Conservation (phyloP, 148 eudicot species). For the Nyssa sinensis region DNA sequence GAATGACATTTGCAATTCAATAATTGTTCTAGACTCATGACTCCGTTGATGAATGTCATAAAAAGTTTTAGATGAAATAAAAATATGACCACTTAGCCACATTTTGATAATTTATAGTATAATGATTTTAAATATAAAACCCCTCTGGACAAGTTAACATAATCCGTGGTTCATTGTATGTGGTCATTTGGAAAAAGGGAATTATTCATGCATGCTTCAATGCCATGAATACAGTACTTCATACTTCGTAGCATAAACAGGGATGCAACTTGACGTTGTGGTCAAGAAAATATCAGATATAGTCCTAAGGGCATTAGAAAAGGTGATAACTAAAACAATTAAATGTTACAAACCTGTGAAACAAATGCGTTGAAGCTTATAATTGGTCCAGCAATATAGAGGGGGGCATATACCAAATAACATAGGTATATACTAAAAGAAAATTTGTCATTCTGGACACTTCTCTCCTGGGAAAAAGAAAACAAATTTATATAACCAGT, state of each 20-base stretch:
- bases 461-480: constrained; percentile 61
- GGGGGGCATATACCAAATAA: constrained; percentile 87
- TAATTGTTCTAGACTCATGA: background rate
- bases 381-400: constrained; percentile 94
- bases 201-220: background rate
- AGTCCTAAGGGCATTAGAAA: background rate
- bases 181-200: background rate
- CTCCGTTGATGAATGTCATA: too few species aligned
- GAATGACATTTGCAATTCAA: background rate
- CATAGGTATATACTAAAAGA: constrained; percentile 70
- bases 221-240: background rate
- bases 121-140: background rate
- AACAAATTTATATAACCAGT: background rate
- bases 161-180: background rate
- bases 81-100: background rate
- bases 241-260: constrained; percentile 5
- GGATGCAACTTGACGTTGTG: background rate
- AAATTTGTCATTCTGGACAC: constrained; percentile 53
- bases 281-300: background rate
- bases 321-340: background rate
- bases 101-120: background rate
- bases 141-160: background rate
- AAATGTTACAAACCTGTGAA: constrained; percentile 65
- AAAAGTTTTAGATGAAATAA: too few species aligned
- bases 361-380: constrained; percentile 88